phyloP scores from a whole-genome alignment of 179 eudicot genomes.

The Spergularia azorica region DNA sequence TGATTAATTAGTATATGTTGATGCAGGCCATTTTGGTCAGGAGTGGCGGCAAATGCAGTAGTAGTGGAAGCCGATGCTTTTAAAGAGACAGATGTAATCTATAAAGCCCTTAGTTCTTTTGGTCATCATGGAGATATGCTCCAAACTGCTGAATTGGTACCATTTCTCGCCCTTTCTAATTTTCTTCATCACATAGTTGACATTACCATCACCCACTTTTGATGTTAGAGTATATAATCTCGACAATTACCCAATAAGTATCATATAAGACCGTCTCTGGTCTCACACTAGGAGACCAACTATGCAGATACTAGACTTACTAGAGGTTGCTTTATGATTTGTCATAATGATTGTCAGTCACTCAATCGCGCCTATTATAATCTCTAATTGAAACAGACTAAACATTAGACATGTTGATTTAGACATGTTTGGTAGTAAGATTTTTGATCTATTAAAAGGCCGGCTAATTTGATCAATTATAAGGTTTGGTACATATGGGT shows the following conservation, averaged over 20 bases:
- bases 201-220: too few relatives aligned
- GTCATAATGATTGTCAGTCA: too few relatives aligned
- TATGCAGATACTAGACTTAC: too few relatives aligned
- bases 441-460: neutral
- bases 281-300: too few relatives aligned
- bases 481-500: neutral
- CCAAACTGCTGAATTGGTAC: conserved; percentile 83
- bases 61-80: conserved; percentile 95
- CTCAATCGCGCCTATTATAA: too few relatives aligned
- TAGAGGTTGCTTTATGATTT: too few relatives aligned
- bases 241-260: too few relatives aligned
- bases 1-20: neutral
- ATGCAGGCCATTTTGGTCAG: conserved; percentile 86
- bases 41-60: conserved; percentile 65
- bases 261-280: too few relatives aligned
- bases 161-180: neutral
- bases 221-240: neutral
- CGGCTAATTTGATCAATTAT: neutral
- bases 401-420: neutral
- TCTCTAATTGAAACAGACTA: neutral
- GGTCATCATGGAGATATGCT: conserved; percentile 92
- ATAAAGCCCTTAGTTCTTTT: conserved; percentile 65
- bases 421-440: neutral
- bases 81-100: conserved; percentile 83
- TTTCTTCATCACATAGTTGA: too few relatives aligned